These are phyloP conservation scores for Thyridium curvatum DNA, from an alignment of 2,329 filamentous ascomycete species.

Conservation along the genomic window DNA sequence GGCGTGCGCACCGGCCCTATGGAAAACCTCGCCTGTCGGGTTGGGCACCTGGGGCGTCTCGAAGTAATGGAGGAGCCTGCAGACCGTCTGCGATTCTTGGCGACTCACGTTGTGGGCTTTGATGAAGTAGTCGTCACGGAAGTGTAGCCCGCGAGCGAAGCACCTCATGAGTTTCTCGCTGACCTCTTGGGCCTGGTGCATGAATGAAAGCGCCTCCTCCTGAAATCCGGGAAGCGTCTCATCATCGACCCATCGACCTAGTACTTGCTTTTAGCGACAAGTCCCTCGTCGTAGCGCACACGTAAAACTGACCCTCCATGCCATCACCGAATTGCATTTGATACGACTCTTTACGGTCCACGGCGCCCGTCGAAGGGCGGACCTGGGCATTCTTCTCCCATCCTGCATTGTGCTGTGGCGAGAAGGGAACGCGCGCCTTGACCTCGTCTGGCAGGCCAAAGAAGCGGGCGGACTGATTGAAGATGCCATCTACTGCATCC, in stretches of 20 bases:
- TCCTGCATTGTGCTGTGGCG: conserved; percentile 47
- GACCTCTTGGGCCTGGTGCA: conserved; percentile 44
- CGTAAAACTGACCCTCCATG: conserved; percentile 39
- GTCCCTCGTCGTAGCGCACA: too few species aligned
- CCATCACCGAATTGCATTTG: conserved; percentile 53
- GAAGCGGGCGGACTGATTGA: conserved; percentile 32
- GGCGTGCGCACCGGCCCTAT: conserved; percentile 52
- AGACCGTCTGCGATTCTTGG: conserved; percentile 47
- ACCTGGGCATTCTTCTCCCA: conserved; percentile 56
- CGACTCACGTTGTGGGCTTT: conserved; percentile 42
- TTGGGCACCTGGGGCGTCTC: conserved; percentile 24
- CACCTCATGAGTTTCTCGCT: conserved; percentile 52
- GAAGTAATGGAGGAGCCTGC: conserved; percentile 15
- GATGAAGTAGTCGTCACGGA: conserved; percentile 42
- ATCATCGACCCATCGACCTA: conserved; percentile 51
- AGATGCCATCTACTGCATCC: conserved; percentile 47
- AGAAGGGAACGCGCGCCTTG: conserved; percentile 50
- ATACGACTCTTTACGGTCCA: conserved; percentile 56
- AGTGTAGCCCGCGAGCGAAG: conserved; percentile 51
- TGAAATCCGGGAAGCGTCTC: conserved; percentile 41
- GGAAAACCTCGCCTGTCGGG: conserved; percentile 40
- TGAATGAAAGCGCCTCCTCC: conserved; percentile 38
- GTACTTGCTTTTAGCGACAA: too few species aligned
- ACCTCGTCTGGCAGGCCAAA: conserved; percentile 43
- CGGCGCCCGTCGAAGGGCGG: conserved; percentile 50